These are phyloP conservation scores for Kwoniella shivajii DNA, from an alignment of 1,284 basidiomycete genomes.

Conservation along the genomic window DNA sequence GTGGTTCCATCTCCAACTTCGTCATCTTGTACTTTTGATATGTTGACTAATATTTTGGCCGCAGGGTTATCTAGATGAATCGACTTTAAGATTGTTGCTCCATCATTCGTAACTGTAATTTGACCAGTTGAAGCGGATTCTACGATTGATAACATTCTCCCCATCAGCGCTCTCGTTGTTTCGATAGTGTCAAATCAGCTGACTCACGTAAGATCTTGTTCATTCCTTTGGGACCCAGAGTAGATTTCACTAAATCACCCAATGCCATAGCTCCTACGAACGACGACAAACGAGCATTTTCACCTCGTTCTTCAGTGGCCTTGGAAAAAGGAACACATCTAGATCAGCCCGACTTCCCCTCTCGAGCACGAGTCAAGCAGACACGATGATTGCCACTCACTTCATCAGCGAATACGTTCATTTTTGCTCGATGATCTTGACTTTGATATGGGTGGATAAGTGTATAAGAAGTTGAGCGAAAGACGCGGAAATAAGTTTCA, in stretches of 20 bases:
- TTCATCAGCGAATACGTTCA: constrained; percentile 56
- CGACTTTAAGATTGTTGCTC: constrained; percentile 95
- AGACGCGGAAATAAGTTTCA: constrained; percentile 5
- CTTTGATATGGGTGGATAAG: not conserved
- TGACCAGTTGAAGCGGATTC: constrained; percentile 90
- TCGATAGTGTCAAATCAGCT: not conserved
- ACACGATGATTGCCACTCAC: constrained; percentile 29
- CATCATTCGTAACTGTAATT: constrained; percentile 97
- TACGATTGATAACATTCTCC: constrained; percentile 42
- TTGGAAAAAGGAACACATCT: constrained; percentile 42
- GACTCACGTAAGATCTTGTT: constrained; percentile 57
- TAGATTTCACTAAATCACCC: constrained; percentile 97
- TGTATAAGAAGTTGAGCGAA: constrained; percentile 7
- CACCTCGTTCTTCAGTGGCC: constrained; percentile 97
- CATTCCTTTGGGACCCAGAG: constrained; percentile 85
- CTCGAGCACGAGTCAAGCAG: not conserved
- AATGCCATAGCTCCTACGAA: constrained; percentile 97
- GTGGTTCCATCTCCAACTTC: constrained; percentile 99
- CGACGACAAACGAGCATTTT: constrained; percentile 96
- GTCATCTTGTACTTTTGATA: constrained; percentile 99
- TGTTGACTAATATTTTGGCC: constrained; percentile 98
- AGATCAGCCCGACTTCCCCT: not conserved
- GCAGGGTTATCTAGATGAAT: constrained; percentile 98
- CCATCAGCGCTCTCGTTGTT: not conserved
- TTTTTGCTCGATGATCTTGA: constrained; percentile 19